Evolutionary conservation across 2,329 filamentous ascomycete species (phyloP).

Genomic region (Coleophoma eucalyptorum): DNA sequence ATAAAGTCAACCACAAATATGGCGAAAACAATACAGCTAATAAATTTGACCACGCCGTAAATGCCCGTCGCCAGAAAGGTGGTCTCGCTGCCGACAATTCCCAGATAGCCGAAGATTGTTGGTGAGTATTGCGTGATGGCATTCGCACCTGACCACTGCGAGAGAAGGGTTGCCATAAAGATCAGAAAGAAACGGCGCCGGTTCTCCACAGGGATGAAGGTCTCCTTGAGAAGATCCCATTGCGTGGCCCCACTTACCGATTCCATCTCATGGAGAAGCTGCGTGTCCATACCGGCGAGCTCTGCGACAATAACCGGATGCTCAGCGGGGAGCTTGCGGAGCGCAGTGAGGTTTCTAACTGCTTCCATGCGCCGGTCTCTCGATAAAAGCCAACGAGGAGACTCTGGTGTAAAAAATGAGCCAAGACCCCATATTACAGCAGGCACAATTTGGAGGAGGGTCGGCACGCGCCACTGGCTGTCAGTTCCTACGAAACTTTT

Average conservation of each 20-base stretch:
- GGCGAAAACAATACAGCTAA: slow-evolving; percentile 62
- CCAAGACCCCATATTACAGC: slow-evolving; percentile 65
- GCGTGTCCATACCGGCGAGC: slow-evolving; percentile 56
- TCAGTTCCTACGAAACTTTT: slow-evolving; percentile 35
- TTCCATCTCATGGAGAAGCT: slow-evolving; percentile 67
- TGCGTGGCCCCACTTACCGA: slow-evolving; percentile 60
- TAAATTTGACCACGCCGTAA: slow-evolving; percentile 70
- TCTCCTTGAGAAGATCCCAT: slow-evolving; percentile 61
- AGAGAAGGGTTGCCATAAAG: slow-evolving; percentile 47
- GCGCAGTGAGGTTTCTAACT: slow-evolving; percentile 43
- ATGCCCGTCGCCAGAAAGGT: slow-evolving; percentile 69
- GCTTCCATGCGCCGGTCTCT: slow-evolving; percentile 54
- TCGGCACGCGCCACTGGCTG: slow-evolving; percentile 59
- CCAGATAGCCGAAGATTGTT: slow-evolving; percentile 67
- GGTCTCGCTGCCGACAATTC: slow-evolving; percentile 62
- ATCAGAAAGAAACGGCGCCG: slow-evolving; percentile 27
- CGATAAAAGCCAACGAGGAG: slow-evolving; percentile 66
- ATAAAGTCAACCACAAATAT: slow-evolving; percentile 76
- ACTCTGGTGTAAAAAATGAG: slow-evolving; percentile 64
- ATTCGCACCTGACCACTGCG: slow-evolving; percentile 68
- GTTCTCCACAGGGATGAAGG: slow-evolving; percentile 39
- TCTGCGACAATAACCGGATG: slow-evolving; percentile 59
- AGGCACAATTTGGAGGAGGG: slow-evolving; percentile 72
- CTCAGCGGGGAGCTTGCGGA: slow-evolving; percentile 54
- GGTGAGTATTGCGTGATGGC: slow-evolving; percentile 73